These are phyloP conservation scores for Heterobasidion annosum DNA, from an alignment of 1,284 basidiomycete species.

Conservation along the genomic window DNA sequence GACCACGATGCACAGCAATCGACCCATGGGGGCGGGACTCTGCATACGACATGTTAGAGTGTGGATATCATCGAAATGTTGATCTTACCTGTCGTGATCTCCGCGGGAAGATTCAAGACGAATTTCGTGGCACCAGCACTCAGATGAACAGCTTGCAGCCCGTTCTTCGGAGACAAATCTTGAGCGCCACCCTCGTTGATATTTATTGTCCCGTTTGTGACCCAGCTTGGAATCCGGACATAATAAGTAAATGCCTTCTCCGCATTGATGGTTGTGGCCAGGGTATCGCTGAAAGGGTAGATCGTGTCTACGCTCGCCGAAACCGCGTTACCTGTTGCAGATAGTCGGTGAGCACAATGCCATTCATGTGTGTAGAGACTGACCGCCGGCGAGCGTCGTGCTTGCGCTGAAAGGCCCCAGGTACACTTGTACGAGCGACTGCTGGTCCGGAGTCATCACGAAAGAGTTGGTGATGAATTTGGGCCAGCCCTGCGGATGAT, in stretches of 20 bases:
- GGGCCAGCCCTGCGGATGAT: conserved; percentile 53
- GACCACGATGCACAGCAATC: conserved; percentile 46
- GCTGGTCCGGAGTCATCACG: conserved; percentile 36
- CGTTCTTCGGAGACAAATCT: conserved; percentile 32
- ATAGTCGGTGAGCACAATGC: conserved; percentile 1
- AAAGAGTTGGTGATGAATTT: conserved; percentile 55
- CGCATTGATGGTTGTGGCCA: conserved; percentile 41
- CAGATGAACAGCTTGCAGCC: conserved; percentile 36
- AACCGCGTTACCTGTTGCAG: conserved; percentile 31
- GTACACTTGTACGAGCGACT: conserved; percentile 44
- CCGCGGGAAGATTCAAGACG: conserved; percentile 35
- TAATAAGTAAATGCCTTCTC: conserved; percentile 41
- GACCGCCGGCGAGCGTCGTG: conserved; percentile 34
- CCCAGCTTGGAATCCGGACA: conserved; percentile 50
- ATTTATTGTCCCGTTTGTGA: conserved; percentile 37
- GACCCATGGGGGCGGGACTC: conserved; percentile 44
- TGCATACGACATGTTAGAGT: conserved; percentile 10
- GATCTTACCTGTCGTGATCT: conserved; percentile 35
- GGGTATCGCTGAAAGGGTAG: conserved; percentile 48
- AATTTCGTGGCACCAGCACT: conserved; percentile 36
- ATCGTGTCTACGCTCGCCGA: conserved; percentile 40
- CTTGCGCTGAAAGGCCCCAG: conserved; percentile 43
- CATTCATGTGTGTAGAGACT: conserved; percentile 5
- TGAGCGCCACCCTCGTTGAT: conserved; percentile 30
- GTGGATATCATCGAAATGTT: not conserved